Base-by-base conservation (phyloP, 768 basidiomycete species). In the Termitomyces heimii region DNA sequence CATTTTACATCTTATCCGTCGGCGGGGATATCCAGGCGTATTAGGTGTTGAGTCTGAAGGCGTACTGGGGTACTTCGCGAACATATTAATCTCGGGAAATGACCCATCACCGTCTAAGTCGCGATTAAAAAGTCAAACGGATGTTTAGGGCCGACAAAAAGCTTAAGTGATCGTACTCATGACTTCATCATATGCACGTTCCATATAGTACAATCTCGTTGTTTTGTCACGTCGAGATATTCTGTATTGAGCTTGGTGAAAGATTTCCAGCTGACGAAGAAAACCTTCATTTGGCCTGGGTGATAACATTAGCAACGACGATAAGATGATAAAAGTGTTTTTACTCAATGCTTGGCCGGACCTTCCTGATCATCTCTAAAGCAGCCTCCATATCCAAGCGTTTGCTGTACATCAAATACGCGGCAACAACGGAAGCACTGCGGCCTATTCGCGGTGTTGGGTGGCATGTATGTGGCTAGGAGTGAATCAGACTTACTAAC, bases 1-100 rank as follows among this genome's bases (percentile, higher is more conserved):
- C 86, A 89, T 92, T 71, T 90, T 94, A 72, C 94, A 97, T 66
- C 94, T 78, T 66, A 97, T 94, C 40, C 87, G 81, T 40, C 80
- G 70, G 16, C 75, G 72, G 12, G 76, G 69, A 50, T 67, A 78
- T 35, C 74, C 73, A 0, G 90, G 86, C 0, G 88, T 86, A 4
- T 79, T 69, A 1, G 86, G 82, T 0, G 71, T 68, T 0, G 86
- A 85, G 61, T 83, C 82, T 2, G 81, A 76, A 0, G 88, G 85
- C 0, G 85, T 83, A 16, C 78, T 76, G 13, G 89, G 89, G 67
- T 79, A 83, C 63, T 80, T 84, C 1, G 92, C 88, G 65, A 93
- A 89, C 82, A 92, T 92, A 55, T 84, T 82, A 14, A 78, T 82
- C 46, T 81, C 73, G 10, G 86, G 80, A 7, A 75, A 63, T 26